A percentile compares a stretch with the other conserved stretches of the same genome.
These are phyloP conservation scores for Nannizzia gypsea DNA, from an alignment of 2,329 filamentous ascomycete species.

Conservation along the genomic window DNA sequence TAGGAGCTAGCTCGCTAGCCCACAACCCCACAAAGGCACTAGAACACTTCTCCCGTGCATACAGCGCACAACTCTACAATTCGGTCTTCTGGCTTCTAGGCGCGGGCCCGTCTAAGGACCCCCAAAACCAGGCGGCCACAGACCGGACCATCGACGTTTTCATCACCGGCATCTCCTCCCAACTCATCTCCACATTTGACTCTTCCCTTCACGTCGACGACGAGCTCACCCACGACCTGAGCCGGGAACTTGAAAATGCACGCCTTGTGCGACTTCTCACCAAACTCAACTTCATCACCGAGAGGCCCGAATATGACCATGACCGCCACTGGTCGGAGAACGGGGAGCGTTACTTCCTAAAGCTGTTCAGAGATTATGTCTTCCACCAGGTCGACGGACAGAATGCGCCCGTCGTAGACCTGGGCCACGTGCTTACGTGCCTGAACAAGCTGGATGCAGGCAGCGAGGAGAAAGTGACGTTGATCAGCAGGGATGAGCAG, in stretches of 20 bases:
- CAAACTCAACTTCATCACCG: conserved; percentile 80
- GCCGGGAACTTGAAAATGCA: conserved; percentile 78
- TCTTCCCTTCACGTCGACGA: conserved; percentile 70
- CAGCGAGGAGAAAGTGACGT: conserved; percentile 68
- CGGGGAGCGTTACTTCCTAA: conserved; percentile 82
- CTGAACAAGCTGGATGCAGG: conserved; percentile 90
- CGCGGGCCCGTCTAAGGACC: conserved; percentile 43
- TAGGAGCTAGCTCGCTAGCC: conserved; percentile 57
- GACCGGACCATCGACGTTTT: conserved; percentile 62
- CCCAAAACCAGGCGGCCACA: not conserved
- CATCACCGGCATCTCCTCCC: conserved; percentile 62
- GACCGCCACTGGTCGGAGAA: conserved; percentile 79
- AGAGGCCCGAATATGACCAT: conserved; percentile 72
- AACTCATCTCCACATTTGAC: conserved; percentile 65
- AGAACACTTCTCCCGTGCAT: conserved; percentile 64
- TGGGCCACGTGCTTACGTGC: conserved; percentile 76
- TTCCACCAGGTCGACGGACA: conserved; percentile 89
- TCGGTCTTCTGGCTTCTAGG: conserved; percentile 72
- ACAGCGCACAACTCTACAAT: conserved; percentile 66
- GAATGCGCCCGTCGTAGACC: conserved; percentile 69
- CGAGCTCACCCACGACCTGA: conserved; percentile 57
- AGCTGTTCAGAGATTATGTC: conserved; percentile 91
- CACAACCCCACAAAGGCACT: conserved; percentile 57
- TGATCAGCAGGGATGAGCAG: conserved; percentile 84
- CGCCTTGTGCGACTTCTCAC: conserved; percentile 66